Evolutionary conservation across 1,139 yeast species (phyloP).

Genomic region (Tardiomyces blankii): DNA sequence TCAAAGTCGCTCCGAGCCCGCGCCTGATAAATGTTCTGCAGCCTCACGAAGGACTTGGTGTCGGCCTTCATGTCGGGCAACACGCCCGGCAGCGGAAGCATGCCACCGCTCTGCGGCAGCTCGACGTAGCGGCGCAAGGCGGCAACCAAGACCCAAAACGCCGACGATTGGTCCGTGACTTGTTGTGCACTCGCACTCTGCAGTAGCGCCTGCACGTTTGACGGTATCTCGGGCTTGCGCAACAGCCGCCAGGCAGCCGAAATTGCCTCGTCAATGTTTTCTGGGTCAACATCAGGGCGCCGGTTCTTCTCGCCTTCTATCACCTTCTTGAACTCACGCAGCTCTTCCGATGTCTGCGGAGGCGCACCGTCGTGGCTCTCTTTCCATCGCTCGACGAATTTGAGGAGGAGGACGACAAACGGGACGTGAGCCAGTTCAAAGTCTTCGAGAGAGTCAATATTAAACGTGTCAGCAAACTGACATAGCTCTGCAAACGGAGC

Average conservation of each 20-base stretch:
- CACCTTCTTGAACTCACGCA: constrained; percentile 35
- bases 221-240: constrained; percentile 9
- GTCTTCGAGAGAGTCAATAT: constrained; percentile 36
- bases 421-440: constrained; percentile 64
- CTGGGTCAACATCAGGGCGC: constrained; percentile 30
- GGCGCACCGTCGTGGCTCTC: constrained; percentile 22
- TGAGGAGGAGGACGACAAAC: constrained; percentile 52
- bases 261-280: constrained; percentile 66
- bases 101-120: constrained; percentile 18
- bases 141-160: constrained; percentile 52
- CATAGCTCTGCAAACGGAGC: constrained; percentile 68
- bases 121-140: constrained; percentile 45
- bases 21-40: constrained; percentile 37
- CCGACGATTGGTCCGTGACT: constrained; percentile 8
- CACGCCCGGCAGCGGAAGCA: constrained; percentile 60
- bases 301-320: constrained; percentile 27
- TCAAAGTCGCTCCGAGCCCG: constrained; percentile 46
- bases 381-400: constrained; percentile 41
- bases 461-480: constrained; percentile 39
- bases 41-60: constrained; percentile 46
- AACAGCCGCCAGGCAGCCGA: constrained; percentile 44
- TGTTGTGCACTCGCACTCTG: not conserved
- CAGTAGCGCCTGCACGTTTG: constrained; percentile 4
- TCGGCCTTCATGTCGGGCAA: constrained; percentile 88
- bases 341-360: constrained; percentile 39